These are phyloP conservation scores for Leishmania martiniquensis DNA, from an alignment of 208 protist species.

Conservation along the genomic window DNA sequence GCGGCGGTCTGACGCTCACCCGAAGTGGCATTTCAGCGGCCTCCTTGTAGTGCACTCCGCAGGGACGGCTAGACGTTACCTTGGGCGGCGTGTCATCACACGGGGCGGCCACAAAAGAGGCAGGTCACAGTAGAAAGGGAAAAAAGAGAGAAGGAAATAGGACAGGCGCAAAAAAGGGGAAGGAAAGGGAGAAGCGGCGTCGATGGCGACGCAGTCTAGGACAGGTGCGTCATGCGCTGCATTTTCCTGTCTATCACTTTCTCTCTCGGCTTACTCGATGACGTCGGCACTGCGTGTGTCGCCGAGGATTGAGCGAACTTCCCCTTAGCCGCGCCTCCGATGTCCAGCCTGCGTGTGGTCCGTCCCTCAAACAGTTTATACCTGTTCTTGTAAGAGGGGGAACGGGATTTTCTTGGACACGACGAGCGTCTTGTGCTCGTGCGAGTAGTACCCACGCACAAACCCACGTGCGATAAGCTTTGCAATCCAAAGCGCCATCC, in stretches of 20 bases:
- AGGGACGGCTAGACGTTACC: not conserved
- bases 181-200: not conserved
- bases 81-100: not conserved
- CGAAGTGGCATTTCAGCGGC: not conserved
- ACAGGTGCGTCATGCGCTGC: not conserved
- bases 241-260: not conserved
- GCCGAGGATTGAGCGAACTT: not conserved
- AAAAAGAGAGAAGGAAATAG: not conserved
- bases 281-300: not conserved
- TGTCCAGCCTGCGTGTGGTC: not conserved
- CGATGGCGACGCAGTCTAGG: not conserved
- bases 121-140: not conserved
- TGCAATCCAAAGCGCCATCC: slow-evolving; percentile 71
- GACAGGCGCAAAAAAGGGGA: not conserved
- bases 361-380: not conserved
- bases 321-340: not conserved
- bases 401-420: slow-evolving; percentile 76
- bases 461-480: slow-evolving; percentile 74
- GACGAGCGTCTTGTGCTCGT: slow-evolving; percentile 84
- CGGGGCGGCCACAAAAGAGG: not conserved
- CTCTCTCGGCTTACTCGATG: not conserved
- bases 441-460: slow-evolving; percentile 80
- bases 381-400: slow-evolving; percentile 36
- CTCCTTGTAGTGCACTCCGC: not conserved
- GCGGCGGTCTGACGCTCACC: not conserved